phyloP scores from a whole-genome alignment of 148 eudicot genomes.

The Rhododendron griersonianum region DNA sequence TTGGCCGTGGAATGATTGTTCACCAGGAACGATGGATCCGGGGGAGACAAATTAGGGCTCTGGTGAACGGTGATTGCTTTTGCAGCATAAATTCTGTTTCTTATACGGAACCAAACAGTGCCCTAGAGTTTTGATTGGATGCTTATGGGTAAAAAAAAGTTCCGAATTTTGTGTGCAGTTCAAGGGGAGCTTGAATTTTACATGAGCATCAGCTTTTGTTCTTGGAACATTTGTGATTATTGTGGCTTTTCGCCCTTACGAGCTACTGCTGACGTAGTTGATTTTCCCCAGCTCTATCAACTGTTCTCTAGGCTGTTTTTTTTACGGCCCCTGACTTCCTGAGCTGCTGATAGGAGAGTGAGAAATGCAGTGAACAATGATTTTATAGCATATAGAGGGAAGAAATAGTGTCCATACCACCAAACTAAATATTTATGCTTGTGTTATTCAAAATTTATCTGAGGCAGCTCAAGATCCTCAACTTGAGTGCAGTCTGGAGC shows the following conservation, averaged over 20 bases:
- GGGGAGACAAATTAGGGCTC: background rate
- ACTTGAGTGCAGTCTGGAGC: background rate
- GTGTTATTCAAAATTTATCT: background rate
- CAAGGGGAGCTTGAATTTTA: background rate
- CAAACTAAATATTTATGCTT: background rate
- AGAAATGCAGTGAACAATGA: background rate
- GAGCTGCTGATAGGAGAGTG: background rate
- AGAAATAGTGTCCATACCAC: background rate
- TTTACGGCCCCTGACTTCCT: background rate
- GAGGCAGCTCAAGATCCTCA: background rate
- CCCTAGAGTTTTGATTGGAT: background rate
- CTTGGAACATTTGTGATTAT: background rate
- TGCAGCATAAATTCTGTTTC: background rate
- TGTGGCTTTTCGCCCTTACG: background rate
- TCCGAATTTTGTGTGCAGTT: background rate
- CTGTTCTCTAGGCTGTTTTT: background rate
- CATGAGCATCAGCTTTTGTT: background rate
- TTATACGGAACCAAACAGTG: background rate
- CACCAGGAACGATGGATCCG: background rate
- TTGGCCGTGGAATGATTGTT: background rate
- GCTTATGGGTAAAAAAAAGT: background rate
- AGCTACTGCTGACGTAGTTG: background rate
- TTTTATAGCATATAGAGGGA: background rate
- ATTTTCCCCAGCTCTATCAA: background rate
- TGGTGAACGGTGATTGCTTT: background rate